Evolutionary conservation across 2,329 filamentous ascomycete species (phyloP).

Genomic region (Exophiala sp.): DNA sequence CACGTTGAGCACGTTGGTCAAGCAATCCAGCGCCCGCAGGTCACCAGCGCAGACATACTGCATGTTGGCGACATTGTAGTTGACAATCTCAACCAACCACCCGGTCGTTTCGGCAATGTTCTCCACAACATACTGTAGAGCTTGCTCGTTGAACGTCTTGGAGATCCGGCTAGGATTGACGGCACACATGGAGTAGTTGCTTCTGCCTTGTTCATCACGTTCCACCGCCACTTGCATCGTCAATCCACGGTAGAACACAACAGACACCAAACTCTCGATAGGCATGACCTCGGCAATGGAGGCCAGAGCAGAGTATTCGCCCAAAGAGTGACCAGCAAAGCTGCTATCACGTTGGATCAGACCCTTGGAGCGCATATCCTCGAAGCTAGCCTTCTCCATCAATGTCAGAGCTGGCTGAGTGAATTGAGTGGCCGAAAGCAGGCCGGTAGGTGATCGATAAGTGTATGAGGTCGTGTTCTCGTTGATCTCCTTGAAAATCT

Average conservation of each 20-base stretch:
- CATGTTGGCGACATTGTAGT: slow-evolving; percentile 73
- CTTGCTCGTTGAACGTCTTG: slow-evolving; percentile 97
- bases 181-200: slow-evolving; percentile 98
- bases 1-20: slow-evolving; percentile 82
- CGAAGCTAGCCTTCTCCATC: slow-evolving; percentile 99
- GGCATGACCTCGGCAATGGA: slow-evolving; percentile 98
- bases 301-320: slow-evolving; percentile 95
- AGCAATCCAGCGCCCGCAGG: slow-evolving; percentile 59
- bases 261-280: slow-evolving; percentile 96
- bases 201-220: slow-evolving; percentile 84
- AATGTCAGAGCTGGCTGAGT: slow-evolving; percentile 94
- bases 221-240: slow-evolving; percentile 99
- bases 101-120: slow-evolving; percentile 89
- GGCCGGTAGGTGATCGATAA: slow-evolving; percentile 87
- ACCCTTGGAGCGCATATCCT: slow-evolving; percentile 97
- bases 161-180: slow-evolving; percentile 98
- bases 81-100: slow-evolving; percentile 98
- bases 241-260: slow-evolving; percentile 97
- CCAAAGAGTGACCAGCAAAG: slow-evolving; percentile 94
- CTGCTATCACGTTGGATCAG: slow-evolving; percentile 93
- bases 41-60: slow-evolving; percentile 64
- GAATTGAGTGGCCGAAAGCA: slow-evolving; percentile 96
- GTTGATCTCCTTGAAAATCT: slow-evolving; percentile 97
- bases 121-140: slow-evolving; percentile 91
- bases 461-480: slow-evolving; percentile 94